A percentile compares a stretch with the other conserved stretches of the same genome.
These are phyloP conservation scores for Stephanodiscus minutulus DNA, from an alignment of 108 stramenopile species.

Conservation along the genomic window DNA sequence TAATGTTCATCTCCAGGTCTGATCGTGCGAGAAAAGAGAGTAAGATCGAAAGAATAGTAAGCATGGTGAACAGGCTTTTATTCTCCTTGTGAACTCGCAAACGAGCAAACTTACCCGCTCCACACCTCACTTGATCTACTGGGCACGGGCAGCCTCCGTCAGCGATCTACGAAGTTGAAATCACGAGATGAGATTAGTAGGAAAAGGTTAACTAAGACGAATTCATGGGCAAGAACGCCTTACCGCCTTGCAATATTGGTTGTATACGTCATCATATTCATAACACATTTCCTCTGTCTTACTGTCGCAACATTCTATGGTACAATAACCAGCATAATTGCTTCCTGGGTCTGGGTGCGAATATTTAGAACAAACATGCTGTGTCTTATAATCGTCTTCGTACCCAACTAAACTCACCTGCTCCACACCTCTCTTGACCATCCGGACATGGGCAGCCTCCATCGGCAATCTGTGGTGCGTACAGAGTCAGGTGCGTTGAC, in stretches of 20 bases:
- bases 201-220: too few relatives aligned
- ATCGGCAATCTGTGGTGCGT: neutral
- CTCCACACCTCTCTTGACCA: neutral
- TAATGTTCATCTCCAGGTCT: neutral
- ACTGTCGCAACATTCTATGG: too few relatives aligned
- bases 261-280: too few relatives aligned
- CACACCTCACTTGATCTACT: neutral
- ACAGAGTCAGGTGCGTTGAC: too few relatives aligned
- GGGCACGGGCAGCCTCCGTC: conserved; percentile 12
- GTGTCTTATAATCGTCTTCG: too few relatives aligned
- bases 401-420: too few relatives aligned
- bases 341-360: too few relatives aligned
- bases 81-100: neutral
- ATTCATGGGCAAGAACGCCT: too few relatives aligned
- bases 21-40: neutral
- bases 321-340: neutral
- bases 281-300: too few relatives aligned
- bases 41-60: neutral
- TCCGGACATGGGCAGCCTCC: neutral
- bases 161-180: neutral
- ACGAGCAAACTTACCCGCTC: neutral
- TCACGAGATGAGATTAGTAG: too few relatives aligned
- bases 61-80: neutral
- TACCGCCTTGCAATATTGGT: too few relatives aligned
- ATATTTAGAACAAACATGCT: too few relatives aligned